Base-by-base conservation (phyloP, 2,329 filamentous ascomycete species). In the Bipolaris oryzae region DNA sequence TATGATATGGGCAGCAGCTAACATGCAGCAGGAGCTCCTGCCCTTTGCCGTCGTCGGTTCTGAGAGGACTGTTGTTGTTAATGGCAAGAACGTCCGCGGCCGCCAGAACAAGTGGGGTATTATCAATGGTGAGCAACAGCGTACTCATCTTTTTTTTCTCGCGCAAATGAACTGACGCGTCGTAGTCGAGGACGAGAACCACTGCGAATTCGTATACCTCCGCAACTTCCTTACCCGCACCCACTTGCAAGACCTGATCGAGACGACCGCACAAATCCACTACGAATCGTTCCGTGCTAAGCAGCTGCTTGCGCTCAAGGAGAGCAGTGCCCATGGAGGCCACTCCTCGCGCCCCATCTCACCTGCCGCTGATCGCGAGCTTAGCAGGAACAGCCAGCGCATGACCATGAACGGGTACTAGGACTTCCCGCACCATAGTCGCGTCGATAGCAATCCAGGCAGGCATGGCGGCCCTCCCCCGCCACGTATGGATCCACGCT, bases 231-330 rank as follows among this genome's bases (percentile, higher is more conserved):
- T 99, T 64, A 96, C 96, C 71, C 92, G 95, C 76, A 98, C 95
- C 63, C 95, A 99, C 80, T 87, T 99, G 55, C 95, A 99, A 84
- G 95, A 99, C 75, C 87, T 99, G 68, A 97, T 99, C 79, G 95
- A 99, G 83, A 99, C 95, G 31, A 99, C 95, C 45, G 97, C 93
- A 69, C 95, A 99, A 84, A 99, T 97, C 80, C 95, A 99, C 85
- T 99, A 99, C 85, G 95, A 99, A 85, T 96, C 92, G 58, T 99
- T 99, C 93, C 93, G 95, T 80, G 93, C 95, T 73, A 99, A 99
- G 88, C 95, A 99, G 81, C 84, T 99, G 73, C 83, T 99, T 75
- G 95, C 95, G 56, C 86, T 99, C 77, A 99, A 98, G 87, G 95
- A 99, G 84, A 96, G 90, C 76, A 96, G 90, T 75, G 91, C 92